Evolutionary conservation across 495 filamentous ascomycete species (phyloP), one percentile per base, ranked within the genome.

Genomic region (Penicilliopsis zonata): DNA sequence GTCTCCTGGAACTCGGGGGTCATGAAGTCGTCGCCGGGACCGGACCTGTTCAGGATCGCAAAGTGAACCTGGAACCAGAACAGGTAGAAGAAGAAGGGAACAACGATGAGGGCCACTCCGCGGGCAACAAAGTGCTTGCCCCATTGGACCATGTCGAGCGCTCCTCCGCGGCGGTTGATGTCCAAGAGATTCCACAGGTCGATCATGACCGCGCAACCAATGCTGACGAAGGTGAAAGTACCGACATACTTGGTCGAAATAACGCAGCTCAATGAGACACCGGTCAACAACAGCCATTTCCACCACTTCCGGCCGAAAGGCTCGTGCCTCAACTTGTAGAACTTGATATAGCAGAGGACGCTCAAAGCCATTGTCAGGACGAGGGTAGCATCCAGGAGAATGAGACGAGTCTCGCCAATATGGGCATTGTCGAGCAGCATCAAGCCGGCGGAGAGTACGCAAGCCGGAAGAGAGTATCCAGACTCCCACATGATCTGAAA

Each of bases 21-120:
- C 90, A 98, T 98, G 63, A 98, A 98, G 38, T 98, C 90, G 47
- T 98, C 92, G 24, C 90, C 90, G 27, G 90, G 90, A 18, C 90
- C 90, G 21, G 87, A 95, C 30, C 78, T 72, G 24, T 64, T 80
- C 33, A 98, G 67, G 45, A 98, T 82, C 15, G 85, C 69, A 52
- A 98, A 96, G 59, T 98, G 90, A 18, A 96, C 86, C 65, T 96
- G 90, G 76, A 98, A 98, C 92, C 92, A 98, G 68, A 98, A 98
- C 18, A 98, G 71, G 54, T 96, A 98, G 58, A 96, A 90, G 43
- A 96, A 69, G 72, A 95, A 94, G 21, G 90, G 90, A 30, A 96
- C 70, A 26, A 93, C 46, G 42, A 96, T 83, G 22, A 98, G 65
- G 6, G 78, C 86, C 42, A 90, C 65, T 10, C 73, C 69, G 18